Conservation (phyloP, 352 stramenopile species). For the Aphanomyces cochlioides region DNA sequence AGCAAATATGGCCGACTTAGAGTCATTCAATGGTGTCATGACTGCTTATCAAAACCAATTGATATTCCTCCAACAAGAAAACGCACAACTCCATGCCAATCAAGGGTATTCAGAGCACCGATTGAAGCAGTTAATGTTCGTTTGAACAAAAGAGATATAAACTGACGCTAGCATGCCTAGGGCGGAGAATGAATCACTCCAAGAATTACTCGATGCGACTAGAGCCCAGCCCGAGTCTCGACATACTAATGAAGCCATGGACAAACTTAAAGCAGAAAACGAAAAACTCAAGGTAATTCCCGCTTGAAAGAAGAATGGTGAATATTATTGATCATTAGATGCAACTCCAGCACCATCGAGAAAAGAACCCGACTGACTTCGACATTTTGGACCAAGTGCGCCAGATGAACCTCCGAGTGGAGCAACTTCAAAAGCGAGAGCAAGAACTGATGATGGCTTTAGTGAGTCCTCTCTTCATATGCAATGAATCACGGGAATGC, state of each 20-base stretch:
- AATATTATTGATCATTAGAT: conserved; percentile 3
- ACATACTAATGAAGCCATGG: conserved; percentile 31
- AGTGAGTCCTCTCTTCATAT: conserved; percentile 35
- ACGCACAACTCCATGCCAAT: conserved; percentile 44
- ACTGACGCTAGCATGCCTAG: conserved; percentile 34
- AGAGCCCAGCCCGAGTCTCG: conserved; percentile 25
- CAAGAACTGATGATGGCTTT: conserved; percentile 80
- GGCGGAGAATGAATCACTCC: conserved; percentile 48
- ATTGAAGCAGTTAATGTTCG: conserved; percentile 14
- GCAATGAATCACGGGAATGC: not conserved
- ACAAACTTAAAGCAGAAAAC: conserved; percentile 30
- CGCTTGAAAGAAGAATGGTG: not conserved
- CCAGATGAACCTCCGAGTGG: conserved; percentile 51
- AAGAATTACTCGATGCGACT: conserved; percentile 27
- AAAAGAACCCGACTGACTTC: not conserved
- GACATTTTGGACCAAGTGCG: conserved; percentile 29
- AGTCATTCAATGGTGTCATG: conserved; percentile 27
- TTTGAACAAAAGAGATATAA: not conserved
- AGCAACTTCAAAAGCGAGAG: conserved; percentile 69
- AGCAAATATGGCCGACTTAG: conserved; percentile 20
- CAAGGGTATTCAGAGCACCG: conserved; percentile 28
- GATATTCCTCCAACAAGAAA: conserved; percentile 56
- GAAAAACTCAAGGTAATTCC: conserved; percentile 7
- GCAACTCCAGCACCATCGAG: conserved; percentile 16
- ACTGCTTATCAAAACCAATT: conserved; percentile 53